Conservation (phyloP, 108 stramenopile genomes). For the Cylindrotheca fusiformis region DNA sequence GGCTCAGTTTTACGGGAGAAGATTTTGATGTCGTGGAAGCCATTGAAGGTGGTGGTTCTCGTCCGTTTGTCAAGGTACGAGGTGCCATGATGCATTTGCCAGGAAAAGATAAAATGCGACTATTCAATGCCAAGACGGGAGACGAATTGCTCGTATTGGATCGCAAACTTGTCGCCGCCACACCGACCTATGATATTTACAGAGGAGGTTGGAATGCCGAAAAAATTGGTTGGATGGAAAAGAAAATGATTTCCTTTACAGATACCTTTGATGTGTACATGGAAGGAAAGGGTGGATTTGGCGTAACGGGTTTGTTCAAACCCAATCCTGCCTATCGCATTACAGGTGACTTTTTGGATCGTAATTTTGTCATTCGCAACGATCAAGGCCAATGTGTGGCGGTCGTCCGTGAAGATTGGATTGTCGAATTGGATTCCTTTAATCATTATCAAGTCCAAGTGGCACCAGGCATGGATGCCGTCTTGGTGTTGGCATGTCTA, state of each 20-base stretch:
- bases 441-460: conserved; percentile 80
- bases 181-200: conserved; percentile 70
- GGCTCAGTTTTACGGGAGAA: conserved; percentile 68
- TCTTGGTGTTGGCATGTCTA: conserved; percentile 68
- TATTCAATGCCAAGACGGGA: conserved; percentile 20
- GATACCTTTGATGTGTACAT: conserved; percentile 78
- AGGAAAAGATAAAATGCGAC: conserved; percentile 73
- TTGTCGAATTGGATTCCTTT: conserved; percentile 69
- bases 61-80: conserved; percentile 45
- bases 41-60: conserved; percentile 22
- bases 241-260: conserved; percentile 51
- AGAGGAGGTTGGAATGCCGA: conserved; percentile 36
- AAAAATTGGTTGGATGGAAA: conserved; percentile 83
- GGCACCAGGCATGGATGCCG: conserved; percentile 72
- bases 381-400: conserved; percentile 61
- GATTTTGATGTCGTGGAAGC: conserved; percentile 61
- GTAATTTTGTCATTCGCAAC: conserved; percentile 48
- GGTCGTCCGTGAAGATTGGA: conserved; percentile 53
- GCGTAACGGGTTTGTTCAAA: conserved; percentile 41
- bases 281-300: conserved; percentile 53
- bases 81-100: conserved; percentile 81
- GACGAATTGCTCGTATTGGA: conserved; percentile 43
- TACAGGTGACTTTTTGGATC: conserved; percentile 77
- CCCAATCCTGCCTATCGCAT: conserved; percentile 59
- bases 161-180: conserved; percentile 58